Conservation (phyloP, 2,329 filamentous ascomycete genomes). For the Venturia asperata region DNA sequence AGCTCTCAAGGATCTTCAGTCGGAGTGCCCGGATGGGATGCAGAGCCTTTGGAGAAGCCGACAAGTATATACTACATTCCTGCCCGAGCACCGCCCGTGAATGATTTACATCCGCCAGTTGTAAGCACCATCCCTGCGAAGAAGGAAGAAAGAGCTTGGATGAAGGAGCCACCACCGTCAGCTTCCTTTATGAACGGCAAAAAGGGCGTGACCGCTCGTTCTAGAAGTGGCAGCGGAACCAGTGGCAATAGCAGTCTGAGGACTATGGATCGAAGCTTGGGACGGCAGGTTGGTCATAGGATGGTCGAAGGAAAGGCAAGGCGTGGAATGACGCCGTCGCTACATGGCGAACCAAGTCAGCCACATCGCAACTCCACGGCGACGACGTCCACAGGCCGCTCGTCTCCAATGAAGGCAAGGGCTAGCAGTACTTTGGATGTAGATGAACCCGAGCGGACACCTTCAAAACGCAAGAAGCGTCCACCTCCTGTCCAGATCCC, state of each 20-base stretch:
- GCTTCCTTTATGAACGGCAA: slow-evolving; percentile 89
- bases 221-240: slow-evolving; percentile 13
- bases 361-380: not conserved
- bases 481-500: slow-evolving; percentile 6
- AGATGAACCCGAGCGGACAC: not conserved
- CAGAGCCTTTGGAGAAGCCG: slow-evolving; percentile 11
- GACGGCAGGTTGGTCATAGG: slow-evolving; percentile 34
- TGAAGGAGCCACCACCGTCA: slow-evolving; percentile 85
- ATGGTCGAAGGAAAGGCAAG: slow-evolving; percentile 30
- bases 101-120: slow-evolving; percentile 79
- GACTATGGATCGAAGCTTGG: slow-evolving; percentile 29
- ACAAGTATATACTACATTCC: not conserved
- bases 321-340: not conserved
- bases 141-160: slow-evolving; percentile 61
- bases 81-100: slow-evolving; percentile 52
- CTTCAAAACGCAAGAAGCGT: slow-evolving; percentile 1
- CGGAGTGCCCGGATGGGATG: not conserved
- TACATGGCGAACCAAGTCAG: not conserved
- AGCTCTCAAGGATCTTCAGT: slow-evolving; percentile 11
- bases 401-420: not conserved
- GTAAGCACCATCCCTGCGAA: slow-evolving; percentile 64
- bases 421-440: not conserved
- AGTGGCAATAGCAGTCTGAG: slow-evolving; percentile 30
- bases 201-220: slow-evolving; percentile 43
- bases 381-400: not conserved